phyloP scores from a whole-genome alignment of 2,329 filamentous ascomycete genomes.

The Beauveria asiatica region DNA sequence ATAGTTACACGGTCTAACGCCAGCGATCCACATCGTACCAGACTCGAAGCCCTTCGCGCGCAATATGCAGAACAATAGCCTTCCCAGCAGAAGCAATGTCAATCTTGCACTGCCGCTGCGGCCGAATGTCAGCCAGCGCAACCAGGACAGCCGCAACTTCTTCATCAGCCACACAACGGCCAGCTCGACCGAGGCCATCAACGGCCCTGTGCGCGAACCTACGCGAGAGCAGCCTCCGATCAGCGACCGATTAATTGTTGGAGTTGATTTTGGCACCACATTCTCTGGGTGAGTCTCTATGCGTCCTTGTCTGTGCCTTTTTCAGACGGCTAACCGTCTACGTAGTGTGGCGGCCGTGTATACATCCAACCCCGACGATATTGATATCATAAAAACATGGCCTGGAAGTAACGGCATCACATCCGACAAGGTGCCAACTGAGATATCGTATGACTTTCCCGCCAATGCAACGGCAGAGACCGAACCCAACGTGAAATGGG shows the following conservation, averaged over 20 bases:
- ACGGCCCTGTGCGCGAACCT: conserved; percentile 50
- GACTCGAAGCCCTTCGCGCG: background rate
- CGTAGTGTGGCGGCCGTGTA: conserved; percentile 59
- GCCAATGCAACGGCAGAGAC: conserved; percentile 24
- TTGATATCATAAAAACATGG: conserved; percentile 81
- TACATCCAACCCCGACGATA: conserved; percentile 66
- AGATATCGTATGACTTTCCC: conserved; percentile 54
- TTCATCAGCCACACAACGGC: conserved; percentile 47
- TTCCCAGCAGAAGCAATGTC: conserved; percentile 24
- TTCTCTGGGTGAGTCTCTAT: conserved; percentile 57
- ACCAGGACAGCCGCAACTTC: conserved; percentile 48
- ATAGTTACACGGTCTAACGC: background rate
- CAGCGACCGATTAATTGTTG: conserved; percentile 63
- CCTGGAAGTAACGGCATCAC: conserved; percentile 77
- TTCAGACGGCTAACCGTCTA: background rate
- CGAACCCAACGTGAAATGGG: conserved; percentile 58
- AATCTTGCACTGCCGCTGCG: conserved; percentile 45
- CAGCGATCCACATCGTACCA: background rate
- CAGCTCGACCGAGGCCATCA: conserved; percentile 53
- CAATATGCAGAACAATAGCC: conserved; percentile 7
- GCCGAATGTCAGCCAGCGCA: conserved; percentile 37
- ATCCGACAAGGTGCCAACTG: conserved; percentile 79
- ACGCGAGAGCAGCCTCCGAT: conserved; percentile 41
- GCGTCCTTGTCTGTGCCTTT: background rate
- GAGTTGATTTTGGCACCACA: conserved; percentile 78